Evolutionary conservation across 2,329 filamentous ascomycete species (phyloP), one percentile per base, ranked within the genome.

Genomic region (Aurifilum marmelostoma): DNA sequence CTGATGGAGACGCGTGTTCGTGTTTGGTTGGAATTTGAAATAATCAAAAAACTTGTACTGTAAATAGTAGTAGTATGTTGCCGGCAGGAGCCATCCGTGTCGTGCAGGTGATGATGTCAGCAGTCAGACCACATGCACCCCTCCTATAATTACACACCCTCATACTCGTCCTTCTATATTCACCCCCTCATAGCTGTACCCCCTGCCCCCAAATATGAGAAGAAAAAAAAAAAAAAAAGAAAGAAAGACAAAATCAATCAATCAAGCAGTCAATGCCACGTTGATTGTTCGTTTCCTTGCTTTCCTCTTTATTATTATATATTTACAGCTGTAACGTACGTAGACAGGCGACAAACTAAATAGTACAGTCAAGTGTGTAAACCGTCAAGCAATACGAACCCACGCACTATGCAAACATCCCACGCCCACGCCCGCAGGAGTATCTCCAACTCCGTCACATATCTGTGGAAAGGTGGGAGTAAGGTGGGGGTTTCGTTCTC

Each of bases 271-370:
- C 34, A 34, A 34, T 34, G 34, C 63, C 34, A 21, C 16, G 4
- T n/a, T 41, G 1, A 12, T 41, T 41, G 11, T 41, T 41, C 1
- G 11, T 41, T 41, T 41, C 39, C 16, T 14, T 41, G n/a, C 39
- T 12, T 12, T 47, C 43, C 9, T 39, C 37, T 59, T 47, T 61
- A 59, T 67, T 65, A 62, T 59, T 67, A 63, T 32, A 64, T 67
- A 64, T 67, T 43, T 67, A 67, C 60, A 69, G 58, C 63, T 69
- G 64, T 64, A 67, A 58, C 63, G 56, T 69, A 69, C 59, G 63
- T 69, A 66, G 63, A 65, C 64, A 67, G 67, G 59, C 50, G 32
- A 21, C 18, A 21, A 29, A 34, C 62, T 32, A 67, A 39, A 69
- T 63, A 65, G 58, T 63, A 52, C 47, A 43, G 47, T 37, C 47